Evolutionary conservation across 1,284 basidiomycete species (phyloP).

Genomic region (Neonothopanus nambi): DNA sequence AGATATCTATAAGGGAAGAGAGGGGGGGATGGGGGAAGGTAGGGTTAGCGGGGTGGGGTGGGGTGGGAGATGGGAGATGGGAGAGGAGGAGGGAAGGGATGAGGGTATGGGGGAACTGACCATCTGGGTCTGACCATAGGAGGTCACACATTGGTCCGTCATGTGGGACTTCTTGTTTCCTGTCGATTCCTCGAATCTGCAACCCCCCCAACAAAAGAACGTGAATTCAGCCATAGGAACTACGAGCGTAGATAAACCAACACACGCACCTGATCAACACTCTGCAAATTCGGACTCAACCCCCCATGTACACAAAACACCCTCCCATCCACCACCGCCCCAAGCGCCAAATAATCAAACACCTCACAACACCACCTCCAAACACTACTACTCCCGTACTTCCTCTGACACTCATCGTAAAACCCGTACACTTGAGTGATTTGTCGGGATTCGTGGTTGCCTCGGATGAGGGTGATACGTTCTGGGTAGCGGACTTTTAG

Average conservation of each 20-base stretch:
- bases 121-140: constrained; percentile 99
- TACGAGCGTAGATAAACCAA: too few relatives aligned
- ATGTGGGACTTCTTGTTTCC: constrained; percentile 98
- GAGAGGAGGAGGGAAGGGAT: too few relatives aligned
- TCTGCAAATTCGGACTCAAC: constrained; percentile 98
- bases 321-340: constrained; percentile 98
- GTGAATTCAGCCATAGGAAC: too few relatives aligned
- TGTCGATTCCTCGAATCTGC: constrained; percentile 64
- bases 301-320: constrained; percentile 94
- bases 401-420: constrained; percentile 98
- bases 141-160: constrained; percentile 99
- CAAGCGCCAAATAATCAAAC: constrained; percentile 97
- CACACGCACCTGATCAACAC: constrained; percentile 86
- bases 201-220: too few relatives aligned
- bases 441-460: constrained; percentile 98
- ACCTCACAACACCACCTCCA: constrained; percentile 99
- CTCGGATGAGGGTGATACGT: constrained; percentile 96
- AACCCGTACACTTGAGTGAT: constrained; percentile 99
- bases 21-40: too few relatives aligned
- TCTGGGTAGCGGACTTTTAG: constrained; percentile 98
- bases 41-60: too few relatives aligned
- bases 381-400: constrained; percentile 99
- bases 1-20: constrained; percentile 30
- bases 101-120: constrained; percentile 59
- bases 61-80: too few relatives aligned